phyloP scores from a whole-genome alignment of 73 alveolate genomes.

The Paramecium bursaria region DNA sequence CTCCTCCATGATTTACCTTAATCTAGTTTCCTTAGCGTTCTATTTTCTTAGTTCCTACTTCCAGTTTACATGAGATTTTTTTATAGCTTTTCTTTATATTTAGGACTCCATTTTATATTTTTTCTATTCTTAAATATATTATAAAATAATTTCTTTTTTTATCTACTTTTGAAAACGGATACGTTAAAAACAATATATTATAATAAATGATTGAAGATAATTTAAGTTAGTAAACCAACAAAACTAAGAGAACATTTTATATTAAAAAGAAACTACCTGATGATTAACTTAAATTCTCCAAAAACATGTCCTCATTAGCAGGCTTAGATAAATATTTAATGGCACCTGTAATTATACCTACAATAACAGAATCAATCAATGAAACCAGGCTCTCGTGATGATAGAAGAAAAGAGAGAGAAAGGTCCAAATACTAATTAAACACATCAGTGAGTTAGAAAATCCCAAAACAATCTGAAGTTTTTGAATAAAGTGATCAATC shows the following conservation, averaged over 20 bases:
- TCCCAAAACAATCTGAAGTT: neutral
- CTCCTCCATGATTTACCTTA: no score
- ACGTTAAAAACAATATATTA: neutral
- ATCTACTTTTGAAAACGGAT: neutral
- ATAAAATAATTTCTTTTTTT: no score
- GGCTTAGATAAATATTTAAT: neutral
- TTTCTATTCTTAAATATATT: no score
- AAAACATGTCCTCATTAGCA: neutral
- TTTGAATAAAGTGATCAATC: neutral
- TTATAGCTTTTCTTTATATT: no score
- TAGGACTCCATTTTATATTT: no score
- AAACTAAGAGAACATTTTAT: no score
- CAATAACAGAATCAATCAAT: neutral
- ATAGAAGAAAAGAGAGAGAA: neutral
- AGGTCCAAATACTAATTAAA: no score
- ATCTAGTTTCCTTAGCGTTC: no score
- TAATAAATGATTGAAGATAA: neutral
- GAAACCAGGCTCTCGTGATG: neutral
- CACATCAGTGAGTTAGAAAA: neutral
- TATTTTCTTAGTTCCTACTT: no score
- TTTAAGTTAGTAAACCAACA: neutral
- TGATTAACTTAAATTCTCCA: neutral
- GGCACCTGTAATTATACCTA: neutral
- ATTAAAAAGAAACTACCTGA: neutral
- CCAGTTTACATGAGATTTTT: no score